These are phyloP conservation scores for Yamadazyma jaroonii DNA, from an alignment of 1,139 yeast genomes.

Conservation along the genomic window DNA sequence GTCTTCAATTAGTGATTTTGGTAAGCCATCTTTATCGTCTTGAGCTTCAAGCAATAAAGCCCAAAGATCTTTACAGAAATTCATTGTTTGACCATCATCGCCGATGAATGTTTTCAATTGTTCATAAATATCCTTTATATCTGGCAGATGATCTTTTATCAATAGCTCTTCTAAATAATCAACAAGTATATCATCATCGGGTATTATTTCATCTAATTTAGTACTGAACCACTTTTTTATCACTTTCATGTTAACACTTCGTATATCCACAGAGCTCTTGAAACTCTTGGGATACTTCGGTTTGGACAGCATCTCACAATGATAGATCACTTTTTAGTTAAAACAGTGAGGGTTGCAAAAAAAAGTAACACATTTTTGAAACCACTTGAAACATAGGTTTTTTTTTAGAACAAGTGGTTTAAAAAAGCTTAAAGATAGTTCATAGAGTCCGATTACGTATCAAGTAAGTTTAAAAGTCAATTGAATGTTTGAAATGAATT, in stretches of 20 bases:
- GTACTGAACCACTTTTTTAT: constrained; percentile 35
- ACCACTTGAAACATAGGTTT: background rate
- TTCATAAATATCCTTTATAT: constrained; percentile 29
- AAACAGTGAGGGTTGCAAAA: too few species aligned
- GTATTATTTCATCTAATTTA: constrained; percentile 29
- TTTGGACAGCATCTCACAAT: too few species aligned
- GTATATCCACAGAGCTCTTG: constrained; percentile 25
- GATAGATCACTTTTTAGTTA: too few species aligned
- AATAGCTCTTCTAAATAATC: constrained; percentile 40
- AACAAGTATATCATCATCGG: constrained; percentile 47
- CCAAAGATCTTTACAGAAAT: constrained; percentile 41
- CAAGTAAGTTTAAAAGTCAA: background rate
- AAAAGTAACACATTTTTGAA: background rate
- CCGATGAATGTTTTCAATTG: constrained; percentile 43
- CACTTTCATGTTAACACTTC: constrained; percentile 32
- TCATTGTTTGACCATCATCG: constrained; percentile 26
- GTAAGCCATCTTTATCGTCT: constrained; percentile 36
- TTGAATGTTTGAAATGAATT: too few species aligned
- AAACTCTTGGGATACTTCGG: constrained; percentile 25
- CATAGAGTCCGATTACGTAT: too few species aligned
- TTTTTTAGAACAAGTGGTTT: background rate
- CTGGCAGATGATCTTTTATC: constrained; percentile 24
- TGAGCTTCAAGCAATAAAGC: constrained; percentile 37
- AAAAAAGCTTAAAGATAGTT: too few species aligned
- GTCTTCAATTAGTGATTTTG: constrained; percentile 22